Evolutionary conservation across 805 yeast genomes (phyloP).

Genomic region (Ogataea salicorniae): DNA sequence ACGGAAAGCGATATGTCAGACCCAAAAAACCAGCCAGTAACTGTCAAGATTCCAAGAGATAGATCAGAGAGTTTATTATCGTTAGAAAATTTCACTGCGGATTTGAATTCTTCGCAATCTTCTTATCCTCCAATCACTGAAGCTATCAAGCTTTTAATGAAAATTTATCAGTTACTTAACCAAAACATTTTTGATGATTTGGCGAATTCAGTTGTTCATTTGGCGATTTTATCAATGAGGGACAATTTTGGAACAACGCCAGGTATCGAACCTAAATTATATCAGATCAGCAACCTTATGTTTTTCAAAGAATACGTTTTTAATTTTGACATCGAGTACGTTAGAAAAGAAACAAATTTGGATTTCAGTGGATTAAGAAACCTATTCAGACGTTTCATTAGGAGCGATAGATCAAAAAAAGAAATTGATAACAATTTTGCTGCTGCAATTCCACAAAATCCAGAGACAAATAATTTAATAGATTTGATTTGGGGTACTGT

Average conservation of each 20-base stretch:
- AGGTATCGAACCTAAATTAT: constrained; percentile 60
- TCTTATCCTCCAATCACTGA: constrained; percentile 66
- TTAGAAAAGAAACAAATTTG: constrained; percentile 63
- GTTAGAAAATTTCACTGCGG: constrained; percentile 4
- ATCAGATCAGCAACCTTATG: constrained; percentile 66
- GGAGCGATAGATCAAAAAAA: constrained; percentile 19
- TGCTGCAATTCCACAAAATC: constrained; percentile 8
- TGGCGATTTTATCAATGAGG: constrained; percentile 60
- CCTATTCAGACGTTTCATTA: constrained; percentile 33
- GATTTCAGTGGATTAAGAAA: constrained; percentile 75
- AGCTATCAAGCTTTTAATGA: constrained; percentile 65
- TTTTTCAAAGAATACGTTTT: constrained; percentile 62
- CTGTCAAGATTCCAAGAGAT: constrained; percentile 1
- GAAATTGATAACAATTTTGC: constrained; percentile 17
- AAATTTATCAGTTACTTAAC: constrained; percentile 74
- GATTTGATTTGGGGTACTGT: constrained; percentile 47
- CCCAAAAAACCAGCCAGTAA: neutral
- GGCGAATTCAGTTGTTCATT: constrained; percentile 82
- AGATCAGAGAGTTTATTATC: constrained; percentile 12
- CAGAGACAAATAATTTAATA: constrained; percentile 14
- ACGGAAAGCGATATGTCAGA: neutral
- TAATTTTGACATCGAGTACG: constrained; percentile 75
- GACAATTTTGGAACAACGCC: constrained; percentile 43
- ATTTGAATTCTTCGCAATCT: constrained; percentile 6
- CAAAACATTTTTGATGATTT: constrained; percentile 80